Base-by-base conservation (phyloP, 1,284 basidiomycete species). In the Pyrrhoderma lamaoense region DNA sequence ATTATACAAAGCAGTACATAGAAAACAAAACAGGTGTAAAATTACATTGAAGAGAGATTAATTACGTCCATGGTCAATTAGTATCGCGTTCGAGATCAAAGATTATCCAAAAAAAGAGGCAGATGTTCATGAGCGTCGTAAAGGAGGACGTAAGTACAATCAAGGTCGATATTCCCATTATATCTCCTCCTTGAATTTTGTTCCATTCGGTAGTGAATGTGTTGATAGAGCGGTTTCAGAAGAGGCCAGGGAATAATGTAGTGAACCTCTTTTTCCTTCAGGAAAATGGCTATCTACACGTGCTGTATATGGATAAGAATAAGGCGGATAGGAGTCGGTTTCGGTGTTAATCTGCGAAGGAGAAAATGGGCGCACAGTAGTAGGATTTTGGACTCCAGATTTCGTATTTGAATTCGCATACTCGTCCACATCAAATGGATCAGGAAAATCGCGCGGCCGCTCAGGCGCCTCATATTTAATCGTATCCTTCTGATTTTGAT, bases 101-200 rank as follows among this genome's bases (percentile, higher is more conserved):
- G n/a, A n/a, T n/a, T n/a, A n/a, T n/a, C n/a, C n/a, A n/a, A n/a
- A n/a, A n/a, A n/a, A n/a, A n/a, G n/a, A n/a, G n/a, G n/a, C n/a
- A n/a, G n/a, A n/a, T n/a, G n/a, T n/a, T n/a, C n/a, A n/a, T n/a
- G n/a, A n/a, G n/a, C n/a, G n/a, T n/a, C n/a, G n/a, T n/a, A n/a
- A n/a, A n/a, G 27, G 11, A 31, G 27, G 11, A 5, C 27, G 11
- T 31, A 31, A 31, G 27, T 11, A 11, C 11, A 31, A 5, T 31
- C 27, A 31, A 31, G 11, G 11, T 31, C 27, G 11, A 11, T 31
- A 11, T 5, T 31, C 5, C 11, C 11, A 9, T 47, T 13, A 47
- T 47, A 18, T 34, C 31, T 40, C 45, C 31, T 55, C 54, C 37
- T 49, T 55, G 37, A 55, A 55, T 34, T 45, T 51, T 31, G 54